phyloP scores from a whole-genome alignment of 345 rosid genomes.

The Acer yangbiense region DNA sequence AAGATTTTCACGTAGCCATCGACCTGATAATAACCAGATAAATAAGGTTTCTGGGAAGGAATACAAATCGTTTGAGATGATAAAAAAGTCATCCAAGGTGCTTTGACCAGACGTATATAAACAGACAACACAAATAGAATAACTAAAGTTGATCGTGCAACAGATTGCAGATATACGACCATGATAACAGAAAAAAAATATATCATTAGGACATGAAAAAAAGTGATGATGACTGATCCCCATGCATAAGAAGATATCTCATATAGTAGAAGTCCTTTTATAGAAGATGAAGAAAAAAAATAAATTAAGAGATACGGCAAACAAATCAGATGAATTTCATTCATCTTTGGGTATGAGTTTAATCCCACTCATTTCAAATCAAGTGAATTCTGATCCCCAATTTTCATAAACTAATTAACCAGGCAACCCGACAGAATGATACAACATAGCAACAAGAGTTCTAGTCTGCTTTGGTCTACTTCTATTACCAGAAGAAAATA shows the following conservation, averaged over 20 bases:
- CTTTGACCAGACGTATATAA: neutral
- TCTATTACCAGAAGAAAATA: neutral
- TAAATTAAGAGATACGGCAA: neutral
- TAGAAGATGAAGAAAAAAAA: neutral
- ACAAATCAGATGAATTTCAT: no score
- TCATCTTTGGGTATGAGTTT: neutral
- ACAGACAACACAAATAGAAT: neutral
- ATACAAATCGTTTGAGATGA: neutral
- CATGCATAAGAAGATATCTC: neutral
- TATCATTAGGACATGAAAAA: neutral
- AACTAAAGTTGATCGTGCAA: neutral
- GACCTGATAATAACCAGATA: constrained; percentile 40
- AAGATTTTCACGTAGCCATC: constrained; percentile 67
- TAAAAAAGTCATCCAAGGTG: neutral
- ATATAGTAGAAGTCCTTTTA: neutral
- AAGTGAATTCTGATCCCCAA: neutral
- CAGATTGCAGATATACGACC: neutral
- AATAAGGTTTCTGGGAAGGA: neutral
- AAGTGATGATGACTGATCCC: neutral
- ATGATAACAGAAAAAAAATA: neutral
- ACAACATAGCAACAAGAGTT: neutral
- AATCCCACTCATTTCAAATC: neutral
- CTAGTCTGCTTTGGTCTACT: neutral
- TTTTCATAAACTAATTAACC: neutral
- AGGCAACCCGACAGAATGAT: neutral